phyloP scores from a whole-genome alignment of 1,139 yeast genomes.

The Debaryomyces psychrophilus region DNA sequence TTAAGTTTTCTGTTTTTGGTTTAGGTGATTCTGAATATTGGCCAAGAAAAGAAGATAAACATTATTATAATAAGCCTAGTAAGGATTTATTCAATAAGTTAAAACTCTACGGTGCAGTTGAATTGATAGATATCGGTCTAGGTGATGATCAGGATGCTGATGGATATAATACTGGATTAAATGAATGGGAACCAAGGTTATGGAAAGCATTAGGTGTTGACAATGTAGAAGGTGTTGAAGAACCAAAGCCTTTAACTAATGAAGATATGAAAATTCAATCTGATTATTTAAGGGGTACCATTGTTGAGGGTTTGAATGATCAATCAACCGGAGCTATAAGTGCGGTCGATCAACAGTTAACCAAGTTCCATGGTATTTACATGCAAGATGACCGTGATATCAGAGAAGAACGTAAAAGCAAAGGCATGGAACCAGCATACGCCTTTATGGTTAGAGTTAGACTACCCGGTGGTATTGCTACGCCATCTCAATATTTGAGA shows the following conservation, averaged over 20 bases:
- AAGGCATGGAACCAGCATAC: conserved; percentile 94
- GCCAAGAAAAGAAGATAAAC: conserved; percentile 96
- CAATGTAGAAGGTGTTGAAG: conserved; percentile 81
- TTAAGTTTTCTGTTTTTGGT: conserved; percentile 80
- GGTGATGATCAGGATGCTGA: conserved; percentile 99
- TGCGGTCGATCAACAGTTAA: conserved; percentile 91
- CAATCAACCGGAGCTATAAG: conserved; percentile 87
- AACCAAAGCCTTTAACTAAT: conserved; percentile 93
- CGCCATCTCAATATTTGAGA: conserved; percentile 86
- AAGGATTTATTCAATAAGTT: conserved; percentile 70
- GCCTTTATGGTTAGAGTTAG: conserved; percentile 96
- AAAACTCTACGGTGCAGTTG: conserved; percentile 70
- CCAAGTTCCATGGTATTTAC: conserved; percentile 97
- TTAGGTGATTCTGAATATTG: conserved; percentile 94
- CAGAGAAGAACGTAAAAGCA: conserved; percentile 87
- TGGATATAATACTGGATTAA: conserved; percentile 88
- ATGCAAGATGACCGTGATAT: conserved; percentile 99
- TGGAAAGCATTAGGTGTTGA: conserved; percentile 94
- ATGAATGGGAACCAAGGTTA: conserved; percentile 79
- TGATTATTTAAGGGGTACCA: conserved; percentile 88
- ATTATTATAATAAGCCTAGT: conserved; percentile 92
- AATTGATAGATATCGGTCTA: conserved; percentile 73
- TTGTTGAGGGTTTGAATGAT: conserved; percentile 83
- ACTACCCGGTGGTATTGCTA: conserved; percentile 89
- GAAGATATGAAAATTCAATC: conserved; percentile 93